Base-by-base conservation (phyloP, 2,329 filamentous ascomycete genomes). In the Trichoderma atroviride region DNA sequence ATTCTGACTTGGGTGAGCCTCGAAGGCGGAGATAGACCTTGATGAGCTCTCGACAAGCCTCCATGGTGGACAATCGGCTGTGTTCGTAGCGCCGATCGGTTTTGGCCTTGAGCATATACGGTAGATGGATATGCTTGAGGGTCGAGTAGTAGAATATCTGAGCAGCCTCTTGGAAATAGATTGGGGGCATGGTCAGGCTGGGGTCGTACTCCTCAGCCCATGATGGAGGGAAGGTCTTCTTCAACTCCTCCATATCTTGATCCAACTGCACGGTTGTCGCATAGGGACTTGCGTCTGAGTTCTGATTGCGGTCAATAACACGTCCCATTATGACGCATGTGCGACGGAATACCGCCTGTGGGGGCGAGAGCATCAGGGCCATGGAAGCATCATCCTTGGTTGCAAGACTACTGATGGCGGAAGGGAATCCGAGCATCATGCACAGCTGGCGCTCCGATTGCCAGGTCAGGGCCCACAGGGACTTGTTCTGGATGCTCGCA, bases 391-490 rank as follows among this genome's bases (percentile, higher is more conserved):
- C 63, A 0, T 67, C 63, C n/a, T 50, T 67, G 53, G 63, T 52
- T 35, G 40, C 55, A 9, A 33, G 40, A 13, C 16, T 4, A 0
- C 78, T 72, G 19, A 82, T 75, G 1, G 77, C 79, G 67, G 81
- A 81, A 3, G 86, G 86, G 7, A 88, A 79, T 14, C 86, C 86
- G 4, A 88, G 79, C n/a, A 87, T 77, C 22, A 87, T 74, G 29
- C 84, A 84, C 6, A 86, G 73, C 71, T 84, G 83, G 35, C 86
- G 80, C 71, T 89, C 87, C 2, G 77, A 73, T 27, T 79, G 75
- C 70, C 79, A 80, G 16, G 84, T 71, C 9, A 76, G 71, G 22
- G 76, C 75, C 84, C 83, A 85, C 56, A 76, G 75, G 53, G 75
- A 76, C 58, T 78, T 73, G 11, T 77, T 76, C 24, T 79, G 76